Percentiles rank a stretch among this genome's conserved stretches.
These are phyloP conservation scores for Annulohypoxylon bovei DNA, from an alignment of 495 filamentous ascomycete species.

Conservation along the genomic window DNA sequence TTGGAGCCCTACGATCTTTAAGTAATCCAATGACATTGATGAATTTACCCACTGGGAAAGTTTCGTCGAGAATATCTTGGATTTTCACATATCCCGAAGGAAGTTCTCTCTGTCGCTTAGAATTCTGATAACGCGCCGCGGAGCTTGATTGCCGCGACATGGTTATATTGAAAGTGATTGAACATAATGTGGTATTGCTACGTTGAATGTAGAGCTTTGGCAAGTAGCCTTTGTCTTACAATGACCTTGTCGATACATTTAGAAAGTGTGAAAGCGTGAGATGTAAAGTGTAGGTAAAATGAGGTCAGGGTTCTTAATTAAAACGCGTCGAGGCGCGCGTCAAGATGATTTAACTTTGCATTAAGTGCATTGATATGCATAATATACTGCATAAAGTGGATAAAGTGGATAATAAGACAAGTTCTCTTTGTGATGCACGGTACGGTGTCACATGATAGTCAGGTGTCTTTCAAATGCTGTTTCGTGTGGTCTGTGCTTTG, in stretches of 20 bases:
- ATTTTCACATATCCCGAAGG: constrained; percentile 48
- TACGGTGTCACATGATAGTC: constrained; percentile 45
- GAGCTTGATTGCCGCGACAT: constrained; percentile 28
- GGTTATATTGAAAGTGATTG: constrained; percentile 33
- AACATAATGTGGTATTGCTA: neutral
- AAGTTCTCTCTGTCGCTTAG: constrained; percentile 18
- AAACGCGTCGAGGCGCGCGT: constrained; percentile 38
- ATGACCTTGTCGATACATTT: constrained; percentile 6
- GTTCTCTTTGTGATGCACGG: neutral
- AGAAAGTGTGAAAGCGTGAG: neutral
- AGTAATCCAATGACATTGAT: constrained; percentile 62
- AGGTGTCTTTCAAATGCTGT: constrained; percentile 19
- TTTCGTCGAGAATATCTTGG: constrained; percentile 44
- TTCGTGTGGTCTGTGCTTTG: constrained; percentile 18
- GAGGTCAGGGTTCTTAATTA: neutral
- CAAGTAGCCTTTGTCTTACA: constrained; percentile 6
- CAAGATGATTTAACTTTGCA: neutral
- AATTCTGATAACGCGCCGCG: constrained; percentile 10
- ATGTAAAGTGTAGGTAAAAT: neutral
- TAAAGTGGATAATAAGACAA: constrained; percentile 2
- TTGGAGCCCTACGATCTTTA: constrained; percentile 58
- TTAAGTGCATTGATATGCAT: neutral
- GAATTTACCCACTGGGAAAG: constrained; percentile 38
- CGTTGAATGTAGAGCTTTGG: neutral
- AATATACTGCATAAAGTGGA: too few species aligned